Evolutionary conservation across 2,329 filamentous ascomycete genomes (phyloP).

Genomic region (Leptographium radiaticola): DNA sequence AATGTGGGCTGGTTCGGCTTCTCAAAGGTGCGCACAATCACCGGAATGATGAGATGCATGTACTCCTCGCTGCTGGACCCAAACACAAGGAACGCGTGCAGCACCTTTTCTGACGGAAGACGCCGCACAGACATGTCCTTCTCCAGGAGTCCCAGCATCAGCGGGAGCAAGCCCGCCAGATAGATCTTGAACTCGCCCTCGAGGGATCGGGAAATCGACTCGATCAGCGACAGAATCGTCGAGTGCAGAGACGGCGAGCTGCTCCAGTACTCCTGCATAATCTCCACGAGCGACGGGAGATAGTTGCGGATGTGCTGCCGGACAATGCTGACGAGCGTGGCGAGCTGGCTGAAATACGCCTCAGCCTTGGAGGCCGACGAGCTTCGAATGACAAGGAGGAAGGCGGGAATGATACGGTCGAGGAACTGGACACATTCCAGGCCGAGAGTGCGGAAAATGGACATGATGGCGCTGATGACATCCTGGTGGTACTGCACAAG

Average conservation of each 20-base stretch:
- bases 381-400: constrained; percentile 75
- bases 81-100: constrained; percentile 93
- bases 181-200: constrained; percentile 99
- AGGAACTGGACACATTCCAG: constrained; percentile 94
- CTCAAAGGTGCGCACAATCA: constrained; percentile 89
- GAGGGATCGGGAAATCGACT: constrained; percentile 83
- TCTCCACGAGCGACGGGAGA: constrained; percentile 71
- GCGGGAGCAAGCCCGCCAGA: constrained; percentile 71
- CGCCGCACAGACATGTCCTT: constrained; percentile 65
- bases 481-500: constrained; percentile 81
- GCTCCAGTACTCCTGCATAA: constrained; percentile 85
- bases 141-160: constrained; percentile 91
- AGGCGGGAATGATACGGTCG: constrained; percentile 85
- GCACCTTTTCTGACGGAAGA: constrained; percentile 74
- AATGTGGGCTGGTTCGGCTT: constrained; percentile 68
- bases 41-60: constrained; percentile 96
- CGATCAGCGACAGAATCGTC: constrained; percentile 83
- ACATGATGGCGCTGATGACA: constrained; percentile 97
- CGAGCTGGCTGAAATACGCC: constrained; percentile 94
- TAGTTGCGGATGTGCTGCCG: constrained; percentile 92
- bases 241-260: constrained; percentile 67
- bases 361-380: constrained; percentile 70
- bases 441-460: constrained; percentile 92
- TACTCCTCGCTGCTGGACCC: constrained; percentile 94
- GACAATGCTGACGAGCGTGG: constrained; percentile 86